Conservation (phyloP, 768 basidiomycete genomes). For the Boletus rubroflammeus region DNA sequence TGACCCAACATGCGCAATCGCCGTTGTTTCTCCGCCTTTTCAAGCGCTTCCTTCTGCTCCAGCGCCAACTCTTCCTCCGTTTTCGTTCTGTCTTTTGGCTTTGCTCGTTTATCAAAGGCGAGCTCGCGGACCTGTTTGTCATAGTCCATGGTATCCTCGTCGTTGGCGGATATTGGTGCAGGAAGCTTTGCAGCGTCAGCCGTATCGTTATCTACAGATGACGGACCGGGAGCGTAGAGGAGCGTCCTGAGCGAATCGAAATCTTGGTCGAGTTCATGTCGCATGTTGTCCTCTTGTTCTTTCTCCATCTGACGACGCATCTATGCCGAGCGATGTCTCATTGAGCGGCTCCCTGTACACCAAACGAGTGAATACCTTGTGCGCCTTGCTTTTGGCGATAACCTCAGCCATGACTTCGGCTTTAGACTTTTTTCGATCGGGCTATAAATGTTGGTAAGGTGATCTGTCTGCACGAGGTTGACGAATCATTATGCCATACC, state of each 20-base stretch:
- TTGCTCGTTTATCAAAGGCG: conserved; percentile 89
- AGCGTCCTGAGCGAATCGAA: conserved; percentile 77
- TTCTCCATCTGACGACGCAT: conserved; percentile 83
- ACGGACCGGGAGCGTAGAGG: conserved; percentile 56
- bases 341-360: background rate
- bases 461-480: background rate
- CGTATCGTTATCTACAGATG: conserved; percentile 38
- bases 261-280: conserved; percentile 85
- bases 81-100: conserved; percentile 92
- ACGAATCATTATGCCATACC: conserved; percentile 32
- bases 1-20: conserved; percentile 83
- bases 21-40: conserved; percentile 79
- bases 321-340: conserved; percentile 38
- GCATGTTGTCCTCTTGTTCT: conserved; percentile 80
- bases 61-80: conserved; percentile 92
- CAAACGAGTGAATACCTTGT: conserved; percentile 61
- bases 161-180: background rate
- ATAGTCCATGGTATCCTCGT: conserved; percentile 58
- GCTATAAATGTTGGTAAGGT: conserved; percentile 41
- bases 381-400: conserved; percentile 93
- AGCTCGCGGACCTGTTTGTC: conserved; percentile 91
- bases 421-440: conserved; percentile 83
- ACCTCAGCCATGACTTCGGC: conserved; percentile 98
- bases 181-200: conserved; percentile 2
- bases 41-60: conserved; percentile 82